Percentiles rank a stretch among this genome's conserved stretches.
phyloP scores from a whole-genome alignment of 2,329 filamentous ascomycete genomes.

The Gremmenia infestans region DNA sequence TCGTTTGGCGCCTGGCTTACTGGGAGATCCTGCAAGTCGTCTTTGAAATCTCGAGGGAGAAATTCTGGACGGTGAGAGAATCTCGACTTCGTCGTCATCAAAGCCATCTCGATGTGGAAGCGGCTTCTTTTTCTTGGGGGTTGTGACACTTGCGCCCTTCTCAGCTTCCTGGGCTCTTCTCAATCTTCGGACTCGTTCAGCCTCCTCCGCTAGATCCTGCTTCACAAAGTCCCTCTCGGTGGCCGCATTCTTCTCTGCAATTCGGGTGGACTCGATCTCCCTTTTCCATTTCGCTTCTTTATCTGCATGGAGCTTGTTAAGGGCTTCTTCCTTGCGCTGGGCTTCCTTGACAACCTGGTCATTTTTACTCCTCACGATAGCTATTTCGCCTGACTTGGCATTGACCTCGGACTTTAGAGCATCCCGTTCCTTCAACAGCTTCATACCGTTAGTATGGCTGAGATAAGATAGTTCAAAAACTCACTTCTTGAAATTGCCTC shows the following conservation, averaged over 20 bases:
- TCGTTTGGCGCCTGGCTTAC: conserved; percentile 55
- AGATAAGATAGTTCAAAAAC: neutral
- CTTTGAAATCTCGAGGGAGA: conserved; percentile 41
- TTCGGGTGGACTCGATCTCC: conserved; percentile 58
- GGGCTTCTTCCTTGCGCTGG: conserved; percentile 54
- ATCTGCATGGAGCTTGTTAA: conserved; percentile 61
- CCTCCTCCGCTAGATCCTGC: conserved; percentile 63
- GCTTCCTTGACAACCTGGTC: conserved; percentile 57
- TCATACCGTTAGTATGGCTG: neutral
- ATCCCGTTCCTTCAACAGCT: conserved; percentile 47
- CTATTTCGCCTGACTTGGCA: conserved; percentile 64
- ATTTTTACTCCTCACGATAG: conserved; percentile 68
- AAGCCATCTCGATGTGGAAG: conserved; percentile 70
- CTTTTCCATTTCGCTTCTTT: conserved; percentile 58
- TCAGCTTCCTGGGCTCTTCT: conserved; percentile 42
- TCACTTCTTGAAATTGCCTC: conserved; percentile 27
- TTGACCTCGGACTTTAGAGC: conserved; percentile 52
- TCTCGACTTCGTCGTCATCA: conserved; percentile 50
- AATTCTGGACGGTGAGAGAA: conserved; percentile 42
- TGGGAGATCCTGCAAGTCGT: conserved; percentile 49
- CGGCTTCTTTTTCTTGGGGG: conserved; percentile 57
- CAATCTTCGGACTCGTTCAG: conserved; percentile 33
- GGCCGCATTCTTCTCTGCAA: conserved; percentile 58
- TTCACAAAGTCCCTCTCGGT: conserved; percentile 70
- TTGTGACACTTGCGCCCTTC: conserved; percentile 40